A percentile compares a stretch with the other conserved stretches of the same genome.
Conservation (phyloP, 2,329 filamentous ascomycete genomes). For the Fusarium sororula region DNA sequence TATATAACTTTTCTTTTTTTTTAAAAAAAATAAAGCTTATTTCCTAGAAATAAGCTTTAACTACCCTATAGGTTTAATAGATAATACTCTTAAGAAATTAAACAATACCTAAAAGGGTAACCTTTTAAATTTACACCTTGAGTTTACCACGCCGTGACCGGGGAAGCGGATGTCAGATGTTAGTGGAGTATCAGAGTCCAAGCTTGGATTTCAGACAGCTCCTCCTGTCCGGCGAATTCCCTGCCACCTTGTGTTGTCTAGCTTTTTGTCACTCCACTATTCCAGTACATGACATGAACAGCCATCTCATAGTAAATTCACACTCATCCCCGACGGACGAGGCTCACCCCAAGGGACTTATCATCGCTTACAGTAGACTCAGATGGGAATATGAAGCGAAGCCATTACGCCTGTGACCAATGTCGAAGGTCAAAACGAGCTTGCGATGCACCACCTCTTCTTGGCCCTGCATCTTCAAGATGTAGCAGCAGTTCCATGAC, state of each 20-base stretch:
- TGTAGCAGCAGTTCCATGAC: neutral
- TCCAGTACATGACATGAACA: neutral
- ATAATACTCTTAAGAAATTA: too few species aligned
- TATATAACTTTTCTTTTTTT: too few species aligned
- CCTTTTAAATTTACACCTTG: fast-evolving
- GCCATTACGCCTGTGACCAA: slow-evolving; percentile 39
- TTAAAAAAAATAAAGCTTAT: too few species aligned
- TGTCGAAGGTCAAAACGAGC: slow-evolving; percentile 39
- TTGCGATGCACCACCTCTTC: slow-evolving; percentile 34
- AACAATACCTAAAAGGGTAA: too few species aligned
- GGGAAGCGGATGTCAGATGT: slow-evolving; percentile 3
- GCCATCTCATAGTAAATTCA: neutral
- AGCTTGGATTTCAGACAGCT: neutral
- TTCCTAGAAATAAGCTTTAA: too few species aligned
- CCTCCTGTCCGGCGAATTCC: neutral
- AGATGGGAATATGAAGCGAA: slow-evolving; percentile 33
- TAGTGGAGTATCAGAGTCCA: neutral
- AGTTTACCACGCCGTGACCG: neutral
- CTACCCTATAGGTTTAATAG: too few species aligned
- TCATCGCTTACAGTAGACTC: neutral
- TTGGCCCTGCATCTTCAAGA: slow-evolving; percentile 3
- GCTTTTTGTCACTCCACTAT: neutral
- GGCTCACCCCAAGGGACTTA: neutral
- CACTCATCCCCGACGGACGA: neutral
- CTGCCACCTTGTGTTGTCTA: neutral